Conservation (phyloP, 1,284 basidiomycete species). For the Leccinum subspadiceum region DNA sequence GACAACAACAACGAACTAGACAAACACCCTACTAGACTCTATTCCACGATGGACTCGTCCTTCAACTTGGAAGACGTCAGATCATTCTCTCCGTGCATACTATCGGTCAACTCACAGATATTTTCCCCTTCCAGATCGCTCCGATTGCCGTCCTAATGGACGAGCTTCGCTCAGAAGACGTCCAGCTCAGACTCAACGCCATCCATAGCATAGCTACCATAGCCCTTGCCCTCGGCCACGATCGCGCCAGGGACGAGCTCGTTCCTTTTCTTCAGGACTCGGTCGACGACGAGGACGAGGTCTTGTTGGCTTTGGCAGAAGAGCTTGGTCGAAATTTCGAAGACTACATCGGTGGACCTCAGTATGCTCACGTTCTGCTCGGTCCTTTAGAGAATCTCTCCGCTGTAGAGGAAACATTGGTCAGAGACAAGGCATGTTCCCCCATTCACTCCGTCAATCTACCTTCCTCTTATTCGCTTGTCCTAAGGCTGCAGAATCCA, state of each 20-base stretch:
- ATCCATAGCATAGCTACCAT: slow-evolving; percentile 99
- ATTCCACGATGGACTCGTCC: slow-evolving; percentile 56
- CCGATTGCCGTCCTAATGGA: slow-evolving; percentile 92
- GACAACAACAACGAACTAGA: not conserved
- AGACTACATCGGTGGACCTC: slow-evolving; percentile 92
- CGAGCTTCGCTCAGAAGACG: slow-evolving; percentile 95
- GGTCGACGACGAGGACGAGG: slow-evolving; percentile 99
- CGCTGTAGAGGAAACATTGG: slow-evolving; percentile 96
- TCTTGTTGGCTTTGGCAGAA: slow-evolving; percentile 93
- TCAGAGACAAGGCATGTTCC: slow-evolving; percentile 87
- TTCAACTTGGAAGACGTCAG: slow-evolving; percentile 58
- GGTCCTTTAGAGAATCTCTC: slow-evolving; percentile 96
- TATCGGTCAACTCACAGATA: slow-evolving; percentile 17
- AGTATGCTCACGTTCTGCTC: slow-evolving; percentile 86
- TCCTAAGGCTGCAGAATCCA: slow-evolving; percentile 89
- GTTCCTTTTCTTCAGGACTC: slow-evolving; percentile 98
- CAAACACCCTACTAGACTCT: not conserved
- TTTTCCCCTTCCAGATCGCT: slow-evolving; percentile 55
- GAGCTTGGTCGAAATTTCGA: slow-evolving; percentile 92
- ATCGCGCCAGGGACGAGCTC: slow-evolving; percentile 94
- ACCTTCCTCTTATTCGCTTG: slow-evolving; percentile 13
- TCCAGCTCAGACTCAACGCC: slow-evolving; percentile 90
- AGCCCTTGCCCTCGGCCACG: slow-evolving; percentile 93
- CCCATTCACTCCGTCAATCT: not conserved
- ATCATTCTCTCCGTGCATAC: slow-evolving; percentile 16